A percentile compares a stretch with the other conserved stretches of the same genome.
phyloP scores from a whole-genome alignment of 2,329 filamentous ascomycete species.

The Beauveria sp. region DNA sequence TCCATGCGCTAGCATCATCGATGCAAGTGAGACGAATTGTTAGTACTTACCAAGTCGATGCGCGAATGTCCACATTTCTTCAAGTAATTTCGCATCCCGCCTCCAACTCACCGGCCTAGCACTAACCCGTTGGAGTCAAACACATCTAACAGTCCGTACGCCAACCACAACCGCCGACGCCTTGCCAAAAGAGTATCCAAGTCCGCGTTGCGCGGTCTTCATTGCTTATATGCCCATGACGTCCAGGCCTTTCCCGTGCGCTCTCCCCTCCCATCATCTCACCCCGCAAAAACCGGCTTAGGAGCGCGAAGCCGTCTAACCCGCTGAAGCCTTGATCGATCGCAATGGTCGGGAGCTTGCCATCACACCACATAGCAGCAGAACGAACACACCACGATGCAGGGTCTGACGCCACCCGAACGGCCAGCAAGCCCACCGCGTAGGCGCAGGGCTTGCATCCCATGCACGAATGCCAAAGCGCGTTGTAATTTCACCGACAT shows the following conservation, averaged over 20 bases:
- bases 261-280: neutral
- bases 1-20: neutral
- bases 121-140: slow-evolving; percentile 4
- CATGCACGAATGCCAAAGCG: slow-evolving; percentile 22
- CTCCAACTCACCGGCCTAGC: neutral
- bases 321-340: slow-evolving; percentile 6
- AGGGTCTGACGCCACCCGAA: slow-evolving; percentile 10
- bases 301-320: neutral
- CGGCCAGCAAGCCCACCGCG: slow-evolving; percentile 20
- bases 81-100: neutral
- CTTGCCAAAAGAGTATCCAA: neutral
- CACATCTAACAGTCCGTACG: neutral
- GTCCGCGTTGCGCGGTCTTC: neutral
- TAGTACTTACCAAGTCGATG: neutral
- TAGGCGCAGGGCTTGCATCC: slow-evolving; percentile 23
- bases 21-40: slow-evolving; percentile 9
- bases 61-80: no score
- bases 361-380: slow-evolving; percentile 10
- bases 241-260: neutral
- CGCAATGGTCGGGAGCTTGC: neutral
- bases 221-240: slow-evolving; percentile 7
- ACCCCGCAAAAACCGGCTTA: slow-evolving; percentile 1
- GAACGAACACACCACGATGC: slow-evolving; percentile 15
- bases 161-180: neutral
- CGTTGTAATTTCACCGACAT: slow-evolving; percentile 21